A percentile compares a stretch with the other conserved stretches of the same genome.
Conservation (phyloP, 495 filamentous ascomycete species). For the Bacidia gigantensis region DNA sequence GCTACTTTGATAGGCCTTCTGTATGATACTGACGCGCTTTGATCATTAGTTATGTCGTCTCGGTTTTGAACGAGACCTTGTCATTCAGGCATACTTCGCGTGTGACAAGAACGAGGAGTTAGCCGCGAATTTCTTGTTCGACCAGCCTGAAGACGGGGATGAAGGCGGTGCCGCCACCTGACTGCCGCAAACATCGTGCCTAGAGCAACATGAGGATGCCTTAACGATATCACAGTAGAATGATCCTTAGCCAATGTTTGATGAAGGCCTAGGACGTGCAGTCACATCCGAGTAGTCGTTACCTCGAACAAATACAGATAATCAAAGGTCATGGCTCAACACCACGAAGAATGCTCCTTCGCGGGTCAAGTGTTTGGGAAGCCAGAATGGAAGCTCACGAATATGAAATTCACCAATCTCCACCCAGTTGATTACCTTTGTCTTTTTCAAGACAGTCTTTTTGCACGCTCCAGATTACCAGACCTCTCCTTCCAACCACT, state of each 20-base stretch:
- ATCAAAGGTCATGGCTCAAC: no score
- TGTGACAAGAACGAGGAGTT: constrained; percentile 99
- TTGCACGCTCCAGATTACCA: constrained; percentile 62
- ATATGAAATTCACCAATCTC: not conserved
- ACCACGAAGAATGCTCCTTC: no score
- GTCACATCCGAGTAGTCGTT: no score
- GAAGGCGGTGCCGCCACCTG: constrained; percentile 22
- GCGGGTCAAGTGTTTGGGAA: no score
- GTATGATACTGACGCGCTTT: constrained; percentile 12
- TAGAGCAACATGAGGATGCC: not conserved
- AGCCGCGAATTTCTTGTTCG: constrained; percentile 94
- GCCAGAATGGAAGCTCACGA: no score
- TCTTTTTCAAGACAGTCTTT: constrained; percentile 16
- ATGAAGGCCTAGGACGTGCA: not conserved
- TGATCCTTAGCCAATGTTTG: not conserved
- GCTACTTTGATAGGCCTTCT: constrained; percentile 18
- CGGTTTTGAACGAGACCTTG: constrained; percentile 82
- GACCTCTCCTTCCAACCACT: constrained; percentile 66
- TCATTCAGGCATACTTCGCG: constrained; percentile 97
- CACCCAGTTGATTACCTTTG: not conserved
- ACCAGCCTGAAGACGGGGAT: constrained; percentile 83
- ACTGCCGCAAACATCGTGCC: not conserved
- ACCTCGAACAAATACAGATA: no score
- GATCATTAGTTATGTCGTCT: constrained; percentile 64
- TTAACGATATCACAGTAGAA: not conserved